These are phyloP conservation scores for Starmerella vaccinii DNA, from an alignment of 805 yeast genomes.

Conservation along the genomic window DNA sequence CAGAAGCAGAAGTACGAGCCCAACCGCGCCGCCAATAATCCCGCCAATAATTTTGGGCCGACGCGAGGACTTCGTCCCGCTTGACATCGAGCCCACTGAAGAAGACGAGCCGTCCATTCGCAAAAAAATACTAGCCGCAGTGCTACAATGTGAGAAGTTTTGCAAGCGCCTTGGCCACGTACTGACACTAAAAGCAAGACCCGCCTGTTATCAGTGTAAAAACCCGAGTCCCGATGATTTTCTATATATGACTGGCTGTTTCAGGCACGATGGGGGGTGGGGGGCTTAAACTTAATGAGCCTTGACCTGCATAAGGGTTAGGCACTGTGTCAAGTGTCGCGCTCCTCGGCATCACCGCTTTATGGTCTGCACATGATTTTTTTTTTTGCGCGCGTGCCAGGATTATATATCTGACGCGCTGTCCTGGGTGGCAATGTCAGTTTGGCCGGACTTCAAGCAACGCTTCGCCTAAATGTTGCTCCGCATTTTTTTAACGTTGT, in stretches of 20 bases:
- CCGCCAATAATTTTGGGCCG: constrained; percentile 13
- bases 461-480: too few species aligned
- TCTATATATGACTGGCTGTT: background rate
- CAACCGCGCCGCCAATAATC: constrained; percentile 17
- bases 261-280: constrained; percentile 1
- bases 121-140: too few species aligned
- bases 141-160: background rate
- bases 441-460: too few species aligned
- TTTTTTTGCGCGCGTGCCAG: too few species aligned
- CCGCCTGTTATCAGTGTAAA: background rate
- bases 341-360: background rate
- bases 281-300: constrained; percentile 5
- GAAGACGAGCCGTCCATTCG: constrained; percentile 9
- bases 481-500: background rate
- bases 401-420: too few species aligned
- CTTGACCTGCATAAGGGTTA: background rate
- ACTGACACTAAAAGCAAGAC: background rate
- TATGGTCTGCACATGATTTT: too few species aligned
- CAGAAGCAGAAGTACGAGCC: constrained; percentile 8
- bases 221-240: background rate
- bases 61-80: background rate
- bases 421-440: too few species aligned
- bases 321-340: background rate
- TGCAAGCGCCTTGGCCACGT: background rate
- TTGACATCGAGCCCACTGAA: background rate